Conservation (phyloP, 2,329 filamentous ascomycete genomes). For the Diaporthe velutina region DNA sequence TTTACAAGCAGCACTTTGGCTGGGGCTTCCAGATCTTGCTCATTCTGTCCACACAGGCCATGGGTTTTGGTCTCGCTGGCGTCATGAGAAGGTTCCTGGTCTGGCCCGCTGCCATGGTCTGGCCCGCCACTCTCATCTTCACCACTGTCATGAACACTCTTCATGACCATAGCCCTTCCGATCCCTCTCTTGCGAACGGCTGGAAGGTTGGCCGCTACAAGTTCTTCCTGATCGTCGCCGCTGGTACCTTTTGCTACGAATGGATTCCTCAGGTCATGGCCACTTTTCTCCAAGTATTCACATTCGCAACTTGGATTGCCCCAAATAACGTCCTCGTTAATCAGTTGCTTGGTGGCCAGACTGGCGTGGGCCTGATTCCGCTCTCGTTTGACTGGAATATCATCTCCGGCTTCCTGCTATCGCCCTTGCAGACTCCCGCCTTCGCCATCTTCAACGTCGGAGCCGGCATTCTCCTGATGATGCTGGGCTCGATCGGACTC, state of each 20-base stretch:
- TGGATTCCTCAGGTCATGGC: conserved; percentile 52
- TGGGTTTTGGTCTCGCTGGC: conserved; percentile 74
- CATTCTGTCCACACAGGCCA: conserved; percentile 71
- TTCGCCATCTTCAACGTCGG: conserved; percentile 73
- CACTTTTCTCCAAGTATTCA: conserved; percentile 57
- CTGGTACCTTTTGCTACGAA: conserved; percentile 58
- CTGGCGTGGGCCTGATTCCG: conserved; percentile 70
- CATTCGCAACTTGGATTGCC: conserved; percentile 73
- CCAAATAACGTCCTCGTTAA: conserved; percentile 72
- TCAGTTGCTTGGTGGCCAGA: conserved; percentile 71
- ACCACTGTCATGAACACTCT: conserved; percentile 72
- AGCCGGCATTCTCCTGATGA: conserved; percentile 63
- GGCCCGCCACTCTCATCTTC: conserved; percentile 72
- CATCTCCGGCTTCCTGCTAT: conserved; percentile 67
- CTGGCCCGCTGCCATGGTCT: conserved; percentile 73
- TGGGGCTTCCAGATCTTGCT: conserved; percentile 72
- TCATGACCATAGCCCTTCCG: conserved; percentile 69
- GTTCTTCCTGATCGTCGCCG: conserved; percentile 67
- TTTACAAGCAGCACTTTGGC: conserved; percentile 65
- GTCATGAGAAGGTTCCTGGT: conserved; percentile 70
- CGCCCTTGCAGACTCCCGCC: conserved; percentile 71
- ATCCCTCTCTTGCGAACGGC: conserved; percentile 49
- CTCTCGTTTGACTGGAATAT: conserved; percentile 69
- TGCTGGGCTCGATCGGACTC: conserved; percentile 56
- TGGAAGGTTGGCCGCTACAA: conserved; percentile 71